phyloP scores from a whole-genome alignment of 2,329 filamentous ascomycete genomes.

The Cladophialophora exuberans region DNA sequence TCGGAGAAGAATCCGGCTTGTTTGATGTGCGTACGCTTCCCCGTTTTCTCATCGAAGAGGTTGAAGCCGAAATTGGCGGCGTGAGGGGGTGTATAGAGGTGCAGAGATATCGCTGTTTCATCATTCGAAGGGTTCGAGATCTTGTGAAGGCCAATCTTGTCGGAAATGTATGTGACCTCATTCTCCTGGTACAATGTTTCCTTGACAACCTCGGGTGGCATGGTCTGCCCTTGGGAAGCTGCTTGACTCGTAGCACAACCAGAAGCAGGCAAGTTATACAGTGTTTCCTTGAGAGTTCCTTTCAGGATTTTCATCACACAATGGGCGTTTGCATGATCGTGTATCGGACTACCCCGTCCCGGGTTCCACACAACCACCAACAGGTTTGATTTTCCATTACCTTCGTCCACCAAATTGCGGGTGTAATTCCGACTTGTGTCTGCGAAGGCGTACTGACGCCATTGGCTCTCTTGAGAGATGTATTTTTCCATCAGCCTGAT shows the following conservation, averaged over 20 bases:
- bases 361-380: conserved; percentile 72
- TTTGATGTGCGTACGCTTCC: conserved; percentile 70
- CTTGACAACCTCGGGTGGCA: conserved; percentile 66
- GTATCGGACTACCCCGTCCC: conserved; percentile 79
- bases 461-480: conserved; percentile 68
- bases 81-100: conserved; percentile 88
- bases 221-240: conserved; percentile 48
- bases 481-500: conserved; percentile 75
- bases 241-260: conserved; percentile 25
- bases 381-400: conserved; percentile 79
- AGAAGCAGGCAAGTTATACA: conserved; percentile 71
- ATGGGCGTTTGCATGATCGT: conserved; percentile 86
- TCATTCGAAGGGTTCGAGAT: conserved; percentile 73
- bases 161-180: conserved; percentile 86
- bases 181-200: conserved; percentile 71
- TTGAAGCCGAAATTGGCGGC: conserved; percentile 81
- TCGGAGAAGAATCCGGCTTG: conserved; percentile 75
- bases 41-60: conserved; percentile 77
- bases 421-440: conserved; percentile 75
- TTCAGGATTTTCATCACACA: conserved; percentile 89
- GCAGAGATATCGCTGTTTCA: conserved; percentile 76
- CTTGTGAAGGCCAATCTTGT: conserved; percentile 80
- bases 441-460: conserved; percentile 74
- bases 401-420: conserved; percentile 84
- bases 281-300: conserved; percentile 77